Conservation (phyloP, 169 alveolate genomes). For the Plasmodium blacklocki region DNA sequence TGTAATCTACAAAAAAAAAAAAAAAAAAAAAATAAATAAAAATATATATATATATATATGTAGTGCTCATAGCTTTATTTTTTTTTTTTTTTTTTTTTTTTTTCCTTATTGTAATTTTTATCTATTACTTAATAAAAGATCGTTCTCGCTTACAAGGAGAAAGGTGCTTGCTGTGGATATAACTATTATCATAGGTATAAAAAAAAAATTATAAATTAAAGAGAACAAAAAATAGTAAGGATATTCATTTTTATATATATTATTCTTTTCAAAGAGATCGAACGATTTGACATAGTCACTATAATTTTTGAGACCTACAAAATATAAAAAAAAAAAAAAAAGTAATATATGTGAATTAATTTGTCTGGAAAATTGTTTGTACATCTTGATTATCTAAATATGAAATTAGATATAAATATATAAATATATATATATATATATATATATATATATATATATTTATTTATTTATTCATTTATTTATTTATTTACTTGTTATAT, state of each 20-base stretch:
- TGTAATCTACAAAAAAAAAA: slow-evolving; percentile 10
- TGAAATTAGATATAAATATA: too few species aligned
- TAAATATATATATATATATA: slow-evolving; percentile 3
- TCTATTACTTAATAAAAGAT: slow-evolving; percentile 21
- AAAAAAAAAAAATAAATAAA: too few species aligned
- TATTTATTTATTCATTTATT: not conserved
- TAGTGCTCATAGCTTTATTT: not conserved
- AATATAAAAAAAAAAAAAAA: not conserved
- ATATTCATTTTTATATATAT: slow-evolving; percentile 36
- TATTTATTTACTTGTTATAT: slow-evolving; percentile 30
- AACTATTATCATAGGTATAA: slow-evolving; percentile 59
- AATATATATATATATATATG: too few species aligned
- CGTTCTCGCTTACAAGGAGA: slow-evolving; percentile 16
- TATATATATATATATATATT: slow-evolving; percentile 2
- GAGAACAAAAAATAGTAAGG: slow-evolving; percentile 27
- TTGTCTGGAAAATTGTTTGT: too few species aligned
- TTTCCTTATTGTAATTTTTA: not conserved
- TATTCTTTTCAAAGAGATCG: slow-evolving; percentile 10
- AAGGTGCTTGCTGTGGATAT: slow-evolving; percentile 36
- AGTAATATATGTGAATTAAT: not conserved
- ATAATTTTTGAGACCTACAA: slow-evolving; percentile 13
- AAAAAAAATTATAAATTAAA: slow-evolving; percentile 24
- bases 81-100: not conserved
- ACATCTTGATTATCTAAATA: not conserved
- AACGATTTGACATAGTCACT: slow-evolving; percentile 8